Evolutionary conservation across 1,284 basidiomycete genomes (phyloP).

Genomic region (Marasmius fiardii): DNA sequence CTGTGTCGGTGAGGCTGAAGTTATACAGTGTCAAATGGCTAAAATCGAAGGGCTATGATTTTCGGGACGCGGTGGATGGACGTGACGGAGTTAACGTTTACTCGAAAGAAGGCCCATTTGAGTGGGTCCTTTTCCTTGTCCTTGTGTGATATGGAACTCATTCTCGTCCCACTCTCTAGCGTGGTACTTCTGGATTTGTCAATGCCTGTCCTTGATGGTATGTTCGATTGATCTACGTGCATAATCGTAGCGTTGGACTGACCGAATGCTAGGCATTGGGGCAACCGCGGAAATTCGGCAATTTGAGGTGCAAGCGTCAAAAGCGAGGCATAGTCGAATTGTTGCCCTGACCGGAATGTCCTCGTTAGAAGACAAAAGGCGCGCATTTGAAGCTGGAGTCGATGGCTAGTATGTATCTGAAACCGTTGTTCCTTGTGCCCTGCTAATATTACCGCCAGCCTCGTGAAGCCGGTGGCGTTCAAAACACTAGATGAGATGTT

Average conservation of each 20-base stretch:
- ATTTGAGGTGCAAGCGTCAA: constrained; percentile 51
- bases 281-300: constrained; percentile 83
- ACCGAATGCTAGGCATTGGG: constrained; percentile 54
- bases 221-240: constrained; percentile 11
- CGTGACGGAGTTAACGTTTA: constrained; percentile 82
- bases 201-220: constrained; percentile 90
- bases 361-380: constrained; percentile 86
- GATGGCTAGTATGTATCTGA: constrained; percentile 83
- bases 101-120: constrained; percentile 62
- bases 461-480: constrained; percentile 91
- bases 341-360: constrained; percentile 93
- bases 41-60: constrained; percentile 77
- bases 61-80: constrained; percentile 79
- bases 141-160: neutral
- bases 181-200: constrained; percentile 87
- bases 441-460: constrained; percentile 37
- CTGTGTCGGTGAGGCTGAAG: constrained; percentile 19
- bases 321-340: constrained; percentile 54
- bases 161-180: constrained; percentile 34
- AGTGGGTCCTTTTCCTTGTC: constrained; percentile 48
- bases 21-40: constrained; percentile 74
- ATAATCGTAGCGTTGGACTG: constrained; percentile 3
- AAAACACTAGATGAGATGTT: constrained; percentile 87
- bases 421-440: neutral
- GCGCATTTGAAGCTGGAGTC: constrained; percentile 89